These are phyloP conservation scores for Stachybotrys chartarum DNA, from an alignment of 2,329 filamentous ascomycete genomes.

Conservation along the genomic window DNA sequence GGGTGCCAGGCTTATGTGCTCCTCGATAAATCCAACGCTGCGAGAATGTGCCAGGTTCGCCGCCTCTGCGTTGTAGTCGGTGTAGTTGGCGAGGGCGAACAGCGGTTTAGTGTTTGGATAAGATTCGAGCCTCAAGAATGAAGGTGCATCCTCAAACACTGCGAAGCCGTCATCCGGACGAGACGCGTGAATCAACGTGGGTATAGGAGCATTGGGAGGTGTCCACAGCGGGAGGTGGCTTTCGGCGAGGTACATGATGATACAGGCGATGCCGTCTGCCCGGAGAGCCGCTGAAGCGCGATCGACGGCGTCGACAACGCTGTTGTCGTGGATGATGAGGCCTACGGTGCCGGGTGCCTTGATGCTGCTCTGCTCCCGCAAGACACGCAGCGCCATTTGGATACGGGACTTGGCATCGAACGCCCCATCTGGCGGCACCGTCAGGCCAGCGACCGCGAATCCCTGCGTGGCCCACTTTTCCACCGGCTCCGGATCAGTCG, in stretches of 20 bases:
- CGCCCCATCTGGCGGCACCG: background rate
- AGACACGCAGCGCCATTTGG: background rate
- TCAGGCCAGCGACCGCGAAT: conserved; percentile 19
- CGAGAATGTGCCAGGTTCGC: conserved; percentile 59
- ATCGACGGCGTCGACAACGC: background rate
- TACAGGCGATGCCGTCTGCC: conserved; percentile 1
- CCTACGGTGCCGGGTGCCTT: conserved; percentile 20
- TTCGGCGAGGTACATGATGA: conserved; percentile 1
- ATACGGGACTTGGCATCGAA: conserved; percentile 2
- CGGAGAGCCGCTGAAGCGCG: background rate
- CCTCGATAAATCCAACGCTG: conserved; percentile 56
- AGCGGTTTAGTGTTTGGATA: conserved; percentile 24
- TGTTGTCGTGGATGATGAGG: conserved; percentile 8
- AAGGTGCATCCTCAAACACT: background rate
- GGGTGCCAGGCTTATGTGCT: conserved; percentile 29
- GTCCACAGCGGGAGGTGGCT: background rate
- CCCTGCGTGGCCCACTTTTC: conserved; percentile 30
- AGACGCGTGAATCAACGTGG: background rate
- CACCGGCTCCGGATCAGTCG: conserved; percentile 13
- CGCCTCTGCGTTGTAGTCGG: conserved; percentile 40
- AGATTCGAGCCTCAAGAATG: background rate
- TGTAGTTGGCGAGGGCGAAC: conserved; percentile 40
- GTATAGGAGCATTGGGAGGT: conserved; percentile 1
- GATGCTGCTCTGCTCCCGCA: conserved; percentile 4
- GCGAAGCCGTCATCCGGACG: background rate